A percentile compares a stretch with the other conserved stretches of the same genome.
These are phyloP conservation scores for Phytophthora podocarpi DNA, from an alignment of 352 stramenopile species.

Conservation along the genomic window DNA sequence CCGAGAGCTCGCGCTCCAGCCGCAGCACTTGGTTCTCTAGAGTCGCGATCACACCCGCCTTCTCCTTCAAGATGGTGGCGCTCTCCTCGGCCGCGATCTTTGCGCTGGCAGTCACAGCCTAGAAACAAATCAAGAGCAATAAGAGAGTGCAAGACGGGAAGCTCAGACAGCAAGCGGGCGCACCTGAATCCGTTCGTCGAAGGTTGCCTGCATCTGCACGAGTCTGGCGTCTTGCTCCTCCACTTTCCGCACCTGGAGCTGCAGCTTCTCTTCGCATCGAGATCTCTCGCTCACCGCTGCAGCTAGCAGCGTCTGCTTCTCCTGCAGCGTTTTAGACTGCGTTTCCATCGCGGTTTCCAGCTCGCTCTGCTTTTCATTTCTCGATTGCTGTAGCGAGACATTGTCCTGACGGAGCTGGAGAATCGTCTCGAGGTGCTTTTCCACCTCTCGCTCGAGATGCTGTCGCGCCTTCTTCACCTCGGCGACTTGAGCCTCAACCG, in stretches of 20 bases:
- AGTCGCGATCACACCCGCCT: constrained; percentile 26
- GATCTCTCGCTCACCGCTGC: constrained; percentile 38
- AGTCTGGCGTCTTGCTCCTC: constrained; percentile 45
- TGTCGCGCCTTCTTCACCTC: constrained; percentile 68
- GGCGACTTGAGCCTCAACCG: constrained; percentile 64
- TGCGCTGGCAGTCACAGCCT: constrained; percentile 32
- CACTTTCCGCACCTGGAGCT: constrained; percentile 43
- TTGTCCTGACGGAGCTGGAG: constrained; percentile 64
- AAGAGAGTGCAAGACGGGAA: neutral
- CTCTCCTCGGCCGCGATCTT: constrained; percentile 39
- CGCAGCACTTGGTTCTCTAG: constrained; percentile 51
- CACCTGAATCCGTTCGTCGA: constrained; percentile 59
- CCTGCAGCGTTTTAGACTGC: constrained; percentile 51
- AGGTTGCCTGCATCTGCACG: constrained; percentile 41
- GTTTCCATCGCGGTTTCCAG: constrained; percentile 41
- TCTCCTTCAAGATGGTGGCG: constrained; percentile 36
- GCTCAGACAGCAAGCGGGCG: neutral
- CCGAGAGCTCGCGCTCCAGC: constrained; percentile 46
- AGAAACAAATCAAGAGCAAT: neutral
- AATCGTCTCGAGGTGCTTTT: constrained; percentile 63
- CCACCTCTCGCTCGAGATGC: constrained; percentile 66
- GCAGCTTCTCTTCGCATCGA: constrained; percentile 51
- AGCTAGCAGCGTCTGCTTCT: constrained; percentile 42
- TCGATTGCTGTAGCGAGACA: constrained; percentile 48
- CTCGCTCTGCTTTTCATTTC: constrained; percentile 37